Evolutionary conservation across 2,329 filamentous ascomycete species (phyloP), one percentile per base, ranked within the genome.

Genomic region (Teratosphaeria destructans): DNA sequence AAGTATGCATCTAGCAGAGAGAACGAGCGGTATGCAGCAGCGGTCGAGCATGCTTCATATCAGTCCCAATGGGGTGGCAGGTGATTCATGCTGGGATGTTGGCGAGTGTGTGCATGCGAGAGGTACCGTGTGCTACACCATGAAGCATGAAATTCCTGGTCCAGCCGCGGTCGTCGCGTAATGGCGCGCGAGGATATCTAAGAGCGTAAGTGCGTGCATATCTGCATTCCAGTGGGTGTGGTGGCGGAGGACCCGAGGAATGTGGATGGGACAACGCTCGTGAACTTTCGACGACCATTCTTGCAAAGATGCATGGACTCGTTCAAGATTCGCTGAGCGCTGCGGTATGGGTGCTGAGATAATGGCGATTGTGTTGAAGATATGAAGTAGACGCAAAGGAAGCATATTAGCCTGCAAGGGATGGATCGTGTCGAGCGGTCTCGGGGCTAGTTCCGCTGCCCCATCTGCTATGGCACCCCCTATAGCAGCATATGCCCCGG

Each of bases 181-280:
- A 49, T 56, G 57, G 58, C 59, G 58, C 57, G 62, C 14, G n/a
- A 29, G 57, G 19, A 55, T 55, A 55, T 32, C 56, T 37, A 35
- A 58, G 56, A 35, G 52, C 19, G 53, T 43, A 53, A 66, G 64
- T 60, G 63, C 55, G 53, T 63, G 63, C 64, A 66, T 64, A 54
- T 34, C 14, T 59, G 35, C 65, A 65, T 66, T 64, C 63, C 62
- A 56, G 55, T 49, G 58, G 43, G 29, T 2, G 52, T 32, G 49
- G 58, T 58, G 56, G 55, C 60, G 34, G 43, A 23, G 56, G 57
- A 57, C 61, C 60, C 60, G 61, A 29, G 55, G 35, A 37, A 57
- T 43, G 55, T 57, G 55, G 29, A 5, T 7, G 29, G 29, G 29
- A 32, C 29, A 32, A 5, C 29, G 29, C 29, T 32, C 5, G 29